Conservation (phyloP, 495 filamentous ascomycete genomes). For the Rhypophila decipiens region DNA sequence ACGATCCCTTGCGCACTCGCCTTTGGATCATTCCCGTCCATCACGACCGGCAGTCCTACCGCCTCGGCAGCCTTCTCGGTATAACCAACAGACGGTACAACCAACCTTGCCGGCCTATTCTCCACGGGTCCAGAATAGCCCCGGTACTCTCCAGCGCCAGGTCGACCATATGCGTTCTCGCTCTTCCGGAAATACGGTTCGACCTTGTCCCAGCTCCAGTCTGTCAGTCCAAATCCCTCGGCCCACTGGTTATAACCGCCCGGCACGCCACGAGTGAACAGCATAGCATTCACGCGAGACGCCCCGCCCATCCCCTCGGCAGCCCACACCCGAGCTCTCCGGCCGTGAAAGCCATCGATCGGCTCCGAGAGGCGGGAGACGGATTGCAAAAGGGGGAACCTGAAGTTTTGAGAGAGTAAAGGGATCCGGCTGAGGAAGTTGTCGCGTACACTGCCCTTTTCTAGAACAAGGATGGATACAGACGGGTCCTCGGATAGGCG, state of each 20-base stretch:
- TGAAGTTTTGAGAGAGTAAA: constrained; percentile 15
- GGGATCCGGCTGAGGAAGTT: constrained; percentile 22
- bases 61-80: constrained; percentile 7
- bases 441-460: constrained; percentile 38
- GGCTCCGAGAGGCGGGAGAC: constrained; percentile 18
- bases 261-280: constrained; percentile 20
- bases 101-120: background rate
- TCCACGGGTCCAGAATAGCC: constrained; percentile 19
- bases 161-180: constrained; percentile 13
- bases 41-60: constrained; percentile 10
- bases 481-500: constrained; percentile 42
- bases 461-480: constrained; percentile 40
- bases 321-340: constrained; percentile 12
- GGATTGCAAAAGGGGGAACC: constrained; percentile 11
- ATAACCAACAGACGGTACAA: constrained; percentile 6
- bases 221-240: constrained; percentile 12
- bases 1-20: constrained; percentile 17
- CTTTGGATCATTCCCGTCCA: constrained; percentile 12
- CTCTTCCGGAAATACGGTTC: constrained; percentile 22
- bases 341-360: constrained; percentile 5
- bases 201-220: constrained; percentile 23
- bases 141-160: constrained; percentile 3
- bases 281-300: constrained; percentile 21
- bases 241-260: constrained; percentile 20
- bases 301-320: constrained; percentile 21